A percentile compares a stretch with the other conserved stretches of the same genome.
Conservation (phyloP, 164 flowering plant species). For the Warburgia ugandensis region DNA sequence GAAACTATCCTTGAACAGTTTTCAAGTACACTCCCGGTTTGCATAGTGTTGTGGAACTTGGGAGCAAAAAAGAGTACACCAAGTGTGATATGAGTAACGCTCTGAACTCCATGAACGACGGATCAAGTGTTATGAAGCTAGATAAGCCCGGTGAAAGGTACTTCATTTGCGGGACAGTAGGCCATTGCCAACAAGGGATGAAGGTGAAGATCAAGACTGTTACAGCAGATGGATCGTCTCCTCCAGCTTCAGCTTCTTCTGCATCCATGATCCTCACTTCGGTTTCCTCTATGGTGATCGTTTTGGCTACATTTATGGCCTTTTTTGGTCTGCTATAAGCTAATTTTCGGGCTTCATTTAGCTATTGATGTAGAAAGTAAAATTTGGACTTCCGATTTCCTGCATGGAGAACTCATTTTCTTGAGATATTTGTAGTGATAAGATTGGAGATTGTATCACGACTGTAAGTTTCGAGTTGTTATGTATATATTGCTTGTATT, state of each 20-base stretch:
- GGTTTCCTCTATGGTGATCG: not conserved
- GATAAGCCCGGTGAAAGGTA: conserved; percentile 51
- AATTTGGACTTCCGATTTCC: too few relatives aligned
- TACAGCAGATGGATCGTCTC: conserved; percentile 16
- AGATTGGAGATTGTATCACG: too few relatives aligned
- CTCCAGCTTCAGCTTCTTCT: conserved; percentile 14
- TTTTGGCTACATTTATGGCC: conserved; percentile 4
- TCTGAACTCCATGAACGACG: conserved; percentile 39
- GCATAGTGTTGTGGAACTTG: conserved; percentile 64
- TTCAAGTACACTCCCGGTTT: conserved; percentile 61
- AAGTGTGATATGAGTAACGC: conserved; percentile 40
- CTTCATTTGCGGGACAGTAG: conserved; percentile 61
- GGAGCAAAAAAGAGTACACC: conserved; percentile 41
- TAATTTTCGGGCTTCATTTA: too few relatives aligned
- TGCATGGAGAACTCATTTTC: too few relatives aligned
- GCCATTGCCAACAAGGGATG: conserved; percentile 70
- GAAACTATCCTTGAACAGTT: conserved; percentile 24
- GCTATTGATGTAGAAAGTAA: too few relatives aligned
- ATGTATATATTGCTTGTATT: too few relatives aligned
- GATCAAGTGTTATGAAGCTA: conserved; percentile 45
- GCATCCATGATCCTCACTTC: conserved; percentile 15
- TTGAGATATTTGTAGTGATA: too few relatives aligned
- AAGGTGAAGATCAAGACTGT: conserved; percentile 50
- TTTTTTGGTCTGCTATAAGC: too few relatives aligned
- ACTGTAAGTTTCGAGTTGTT: too few relatives aligned